These are phyloP conservation scores for Xerocomellus chrysenteron DNA, from an alignment of 768 basidiomycete species.

Conservation along the genomic window DNA sequence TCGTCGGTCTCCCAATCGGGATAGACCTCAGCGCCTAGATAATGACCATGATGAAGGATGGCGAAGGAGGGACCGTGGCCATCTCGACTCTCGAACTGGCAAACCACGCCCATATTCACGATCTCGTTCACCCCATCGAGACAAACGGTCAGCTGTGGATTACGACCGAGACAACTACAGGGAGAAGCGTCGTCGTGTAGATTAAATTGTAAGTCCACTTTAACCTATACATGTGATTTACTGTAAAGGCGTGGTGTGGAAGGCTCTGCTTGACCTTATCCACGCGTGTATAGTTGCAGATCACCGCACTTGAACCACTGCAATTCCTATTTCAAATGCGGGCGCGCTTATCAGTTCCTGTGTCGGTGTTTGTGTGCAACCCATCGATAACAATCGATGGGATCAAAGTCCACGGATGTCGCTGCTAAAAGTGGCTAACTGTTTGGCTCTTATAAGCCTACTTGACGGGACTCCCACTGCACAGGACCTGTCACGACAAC, in stretches of 20 bases:
- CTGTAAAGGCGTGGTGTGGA: background rate
- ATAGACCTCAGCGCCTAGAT: constrained; percentile 25
- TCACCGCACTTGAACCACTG: constrained; percentile 12
- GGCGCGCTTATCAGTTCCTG: background rate
- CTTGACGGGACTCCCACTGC: background rate
- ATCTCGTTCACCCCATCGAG: constrained; percentile 35
- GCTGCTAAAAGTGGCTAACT: background rate
- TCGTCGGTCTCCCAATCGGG: constrained; percentile 26
- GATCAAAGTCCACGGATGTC: background rate
- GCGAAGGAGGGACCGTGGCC: constrained; percentile 15
- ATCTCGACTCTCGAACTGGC: constrained; percentile 17
- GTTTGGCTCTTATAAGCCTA: constrained; percentile 16
- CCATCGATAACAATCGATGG: constrained; percentile 21
- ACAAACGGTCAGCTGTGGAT: constrained; percentile 25
- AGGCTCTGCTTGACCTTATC: background rate
- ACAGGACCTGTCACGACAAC: constrained; percentile 9
- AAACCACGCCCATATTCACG: constrained; percentile 30
- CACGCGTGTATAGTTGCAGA: background rate
- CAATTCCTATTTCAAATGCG: background rate
- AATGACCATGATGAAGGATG: constrained; percentile 21
- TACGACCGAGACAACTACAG: constrained; percentile 36
- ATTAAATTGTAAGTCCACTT: constrained; percentile 36
- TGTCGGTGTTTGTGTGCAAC: background rate
- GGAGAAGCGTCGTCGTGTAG: constrained; percentile 59
- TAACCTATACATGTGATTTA: constrained; percentile 2